Conservation (phyloP, 805 yeast species). For the Kluyveromyces nonfermentans region DNA sequence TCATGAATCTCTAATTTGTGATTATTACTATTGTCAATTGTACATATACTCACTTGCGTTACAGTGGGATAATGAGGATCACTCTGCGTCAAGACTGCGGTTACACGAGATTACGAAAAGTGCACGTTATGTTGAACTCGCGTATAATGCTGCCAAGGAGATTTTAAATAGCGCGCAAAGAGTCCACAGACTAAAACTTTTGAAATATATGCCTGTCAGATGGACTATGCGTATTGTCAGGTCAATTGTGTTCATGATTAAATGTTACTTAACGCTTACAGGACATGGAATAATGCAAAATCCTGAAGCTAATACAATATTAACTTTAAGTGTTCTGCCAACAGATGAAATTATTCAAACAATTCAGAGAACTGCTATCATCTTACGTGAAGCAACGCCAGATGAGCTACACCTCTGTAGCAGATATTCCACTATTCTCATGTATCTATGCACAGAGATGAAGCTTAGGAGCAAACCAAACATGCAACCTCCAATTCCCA, state of each 20-base stretch:
- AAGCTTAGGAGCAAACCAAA: slow-evolving; percentile 35
- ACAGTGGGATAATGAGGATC: slow-evolving; percentile 34
- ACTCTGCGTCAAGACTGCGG: slow-evolving; percentile 32
- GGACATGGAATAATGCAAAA: slow-evolving; percentile 26
- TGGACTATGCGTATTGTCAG: slow-evolving; percentile 83
- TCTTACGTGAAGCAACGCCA: slow-evolving; percentile 74
- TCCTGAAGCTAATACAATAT: slow-evolving; percentile 35
- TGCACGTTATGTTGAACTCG: slow-evolving; percentile 71
- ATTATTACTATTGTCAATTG: slow-evolving; percentile 73
- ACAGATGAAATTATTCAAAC: slow-evolving; percentile 59
- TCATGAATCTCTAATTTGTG: slow-evolving; percentile 66
- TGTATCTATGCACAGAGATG: slow-evolving; percentile 71
- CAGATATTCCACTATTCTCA: slow-evolving; percentile 64
- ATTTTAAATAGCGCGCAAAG: slow-evolving; percentile 61
- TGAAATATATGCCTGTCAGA: slow-evolving; percentile 80
- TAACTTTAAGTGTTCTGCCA: slow-evolving; percentile 56
- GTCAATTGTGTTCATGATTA: slow-evolving; percentile 84
- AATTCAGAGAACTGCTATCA: slow-evolving; percentile 63
- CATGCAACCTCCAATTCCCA: slow-evolving; percentile 20
- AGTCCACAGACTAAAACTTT: slow-evolving; percentile 52
- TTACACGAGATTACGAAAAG: slow-evolving; percentile 63
- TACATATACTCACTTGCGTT: slow-evolving; percentile 80
- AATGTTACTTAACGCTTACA: slow-evolving; percentile 64
- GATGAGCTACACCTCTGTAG: slow-evolving; percentile 82
- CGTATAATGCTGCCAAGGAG: slow-evolving; percentile 77